Conservation (phyloP, 805 yeast species). For the Lachancea lanzarotensis region DNA sequence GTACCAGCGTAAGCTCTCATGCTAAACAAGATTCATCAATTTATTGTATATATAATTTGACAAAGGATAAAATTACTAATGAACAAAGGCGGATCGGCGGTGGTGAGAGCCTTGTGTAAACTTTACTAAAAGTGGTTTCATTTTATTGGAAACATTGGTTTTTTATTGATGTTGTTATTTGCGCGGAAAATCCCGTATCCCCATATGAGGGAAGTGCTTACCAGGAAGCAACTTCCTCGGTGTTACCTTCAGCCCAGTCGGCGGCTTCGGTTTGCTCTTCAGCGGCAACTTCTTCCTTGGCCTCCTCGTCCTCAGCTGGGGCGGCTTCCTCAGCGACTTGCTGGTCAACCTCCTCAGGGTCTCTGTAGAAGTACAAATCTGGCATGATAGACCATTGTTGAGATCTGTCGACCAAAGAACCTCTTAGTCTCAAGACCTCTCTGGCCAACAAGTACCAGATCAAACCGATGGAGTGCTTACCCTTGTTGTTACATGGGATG, state of each 20-base stretch:
- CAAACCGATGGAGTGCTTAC: conserved; percentile 99
- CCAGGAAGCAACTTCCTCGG: conserved; percentile 23
- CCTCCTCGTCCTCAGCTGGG: conserved; percentile 61
- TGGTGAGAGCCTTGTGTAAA: conserved; percentile 6
- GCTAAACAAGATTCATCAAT: conserved; percentile 8
- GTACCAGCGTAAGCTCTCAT: not conserved
- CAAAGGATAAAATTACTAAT: conserved; percentile 11
- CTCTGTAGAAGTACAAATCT: conserved; percentile 99
- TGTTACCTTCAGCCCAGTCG: conserved; percentile 50
- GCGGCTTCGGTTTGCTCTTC: conserved; percentile 59
- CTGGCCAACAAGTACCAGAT: conserved; percentile 99
- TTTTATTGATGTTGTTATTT: conserved; percentile 3
- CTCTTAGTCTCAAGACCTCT: conserved; percentile 98
- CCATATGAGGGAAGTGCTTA: conserved; percentile 4
- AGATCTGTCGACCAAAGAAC: conserved; percentile 91
- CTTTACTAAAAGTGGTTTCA: not conserved
- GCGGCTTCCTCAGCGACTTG: conserved; percentile 60
- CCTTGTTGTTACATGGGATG: conserved; percentile 99
- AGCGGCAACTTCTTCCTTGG: conserved; percentile 61
- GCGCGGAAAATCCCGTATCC: conserved; percentile 1
- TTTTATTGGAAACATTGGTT: conserved; percentile 1
- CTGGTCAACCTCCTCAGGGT: conserved; percentile 97
- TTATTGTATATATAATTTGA: conserved; percentile 9
- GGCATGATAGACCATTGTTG: conserved; percentile 99
- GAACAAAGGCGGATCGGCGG: conserved; percentile 9